phyloP scores from a whole-genome alignment of 257 asterid species.

The Eucommia ulmoides region DNA sequence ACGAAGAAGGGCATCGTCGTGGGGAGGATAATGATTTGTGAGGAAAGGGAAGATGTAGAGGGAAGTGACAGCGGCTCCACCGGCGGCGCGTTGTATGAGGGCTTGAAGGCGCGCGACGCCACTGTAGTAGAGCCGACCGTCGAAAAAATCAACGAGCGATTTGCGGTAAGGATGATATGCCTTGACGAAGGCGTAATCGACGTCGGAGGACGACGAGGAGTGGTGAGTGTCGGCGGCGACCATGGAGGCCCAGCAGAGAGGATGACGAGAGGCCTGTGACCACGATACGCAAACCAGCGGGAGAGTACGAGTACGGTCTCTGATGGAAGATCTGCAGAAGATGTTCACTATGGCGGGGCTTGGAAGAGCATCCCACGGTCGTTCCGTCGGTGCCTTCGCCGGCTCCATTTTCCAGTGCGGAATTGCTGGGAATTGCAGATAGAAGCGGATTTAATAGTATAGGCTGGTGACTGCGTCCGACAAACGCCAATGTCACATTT shows the following conservation, averaged over 20 bases:
- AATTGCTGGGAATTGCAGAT: no score
- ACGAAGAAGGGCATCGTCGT: slow-evolving; percentile 31
- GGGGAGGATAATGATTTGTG: slow-evolving; percentile 12
- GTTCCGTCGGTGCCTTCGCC: not conserved
- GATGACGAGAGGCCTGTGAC: slow-evolving; percentile 25
- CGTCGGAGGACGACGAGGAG: not conserved
- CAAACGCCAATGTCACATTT: no score
- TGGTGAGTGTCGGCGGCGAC: slow-evolving; percentile 11
- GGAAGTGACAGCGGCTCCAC: slow-evolving; percentile 23
- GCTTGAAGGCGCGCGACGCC: slow-evolving; percentile 17
- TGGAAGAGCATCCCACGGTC: slow-evolving; percentile 34
- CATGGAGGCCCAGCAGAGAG: slow-evolving; percentile 39
- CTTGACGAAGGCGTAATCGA: slow-evolving; percentile 20
- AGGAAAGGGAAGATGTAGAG: slow-evolving; percentile 32
- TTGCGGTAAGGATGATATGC: slow-evolving; percentile 15
- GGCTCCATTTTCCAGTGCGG: not conserved
- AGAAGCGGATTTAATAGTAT: no score
- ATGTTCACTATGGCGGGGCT: slow-evolving; percentile 24
- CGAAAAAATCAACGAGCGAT: slow-evolving; percentile 28
- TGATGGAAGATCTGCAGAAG: slow-evolving; percentile 26
- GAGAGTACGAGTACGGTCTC: slow-evolving; percentile 23
- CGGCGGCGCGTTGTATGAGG: slow-evolving; percentile 22
- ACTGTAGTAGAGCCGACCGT: slow-evolving; percentile 18
- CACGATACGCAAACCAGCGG: slow-evolving; percentile 37
- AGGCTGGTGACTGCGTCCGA: no score